Evolutionary conservation across 768 basidiomycete genomes (phyloP), one percentile per base, ranked within the genome.

Genomic region (Boletellus sp.): DNA sequence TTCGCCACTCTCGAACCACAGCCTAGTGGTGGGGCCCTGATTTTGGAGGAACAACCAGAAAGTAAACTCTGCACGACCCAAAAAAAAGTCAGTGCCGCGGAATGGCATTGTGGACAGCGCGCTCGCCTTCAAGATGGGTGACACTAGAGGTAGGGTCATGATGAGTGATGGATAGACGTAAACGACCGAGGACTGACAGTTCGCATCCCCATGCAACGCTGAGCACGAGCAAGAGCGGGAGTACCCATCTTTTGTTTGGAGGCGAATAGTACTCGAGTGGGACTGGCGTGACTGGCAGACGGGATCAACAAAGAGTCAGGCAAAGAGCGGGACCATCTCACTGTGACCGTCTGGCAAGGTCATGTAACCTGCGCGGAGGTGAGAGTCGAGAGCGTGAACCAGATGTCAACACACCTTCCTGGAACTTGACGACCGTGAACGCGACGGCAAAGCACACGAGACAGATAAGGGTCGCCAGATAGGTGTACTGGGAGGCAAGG

Each of bases 1-100:
- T 66, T 92, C 88, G 79, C 81, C 82, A 62, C 87, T 87, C 20
- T 79, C 71, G 65, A 91, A 91, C 90, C 90, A 92, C 28, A 80
- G 73, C 4, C 83, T 79, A 60, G 83, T 79, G 38, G 73, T 69
- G 0, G 85, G 84, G 4, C 85, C 84, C 68, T 90, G 89, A 54
- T 89, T 79, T 26, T 90, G 75, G 19, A 92, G 76, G 65, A 91
- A 92, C 24, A 91, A 61, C 90, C 90, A 92, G 60, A 90, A 91
- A 0, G 83, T 74, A 13, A 91, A 75, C 63, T 90, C 88, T 89
- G 63, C 22, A 23, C 15, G 8, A 24, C 24, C 10, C 8, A 20
- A 26, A 36, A 32, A 12, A n/a, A 12, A n/a, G 42, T 56, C 43
- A 57, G 54, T 23, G 34, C 22, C 19, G 49, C 19, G 49, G 7